These are phyloP conservation scores for Paramyrothecium roridum DNA, from an alignment of 2,329 filamentous ascomycete species.

Conservation along the genomic window DNA sequence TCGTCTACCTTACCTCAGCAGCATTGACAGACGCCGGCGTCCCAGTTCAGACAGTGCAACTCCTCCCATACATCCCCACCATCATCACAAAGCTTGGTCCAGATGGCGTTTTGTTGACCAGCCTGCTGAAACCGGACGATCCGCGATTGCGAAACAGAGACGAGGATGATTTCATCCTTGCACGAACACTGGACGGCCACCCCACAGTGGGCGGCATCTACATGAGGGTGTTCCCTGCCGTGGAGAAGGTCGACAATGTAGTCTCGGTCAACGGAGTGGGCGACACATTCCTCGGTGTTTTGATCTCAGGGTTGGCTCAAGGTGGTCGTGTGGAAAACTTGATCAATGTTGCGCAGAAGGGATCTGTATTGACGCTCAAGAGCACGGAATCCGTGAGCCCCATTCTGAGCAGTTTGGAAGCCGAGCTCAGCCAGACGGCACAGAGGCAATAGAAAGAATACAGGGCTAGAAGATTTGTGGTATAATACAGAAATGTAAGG, in stretches of 20 bases:
- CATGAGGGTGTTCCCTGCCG: slow-evolving; percentile 68
- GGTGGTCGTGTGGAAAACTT: slow-evolving; percentile 56
- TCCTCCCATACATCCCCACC: slow-evolving; percentile 84
- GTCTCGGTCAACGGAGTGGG: slow-evolving; percentile 93
- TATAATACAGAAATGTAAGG: not conserved
- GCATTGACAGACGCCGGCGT: slow-evolving; percentile 75
- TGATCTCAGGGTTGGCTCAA: slow-evolving; percentile 74
- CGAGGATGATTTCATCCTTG: slow-evolving; percentile 68
- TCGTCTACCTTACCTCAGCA: slow-evolving; percentile 64
- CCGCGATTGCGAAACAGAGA: slow-evolving; percentile 60
- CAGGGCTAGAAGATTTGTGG: no score
- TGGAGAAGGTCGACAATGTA: slow-evolving; percentile 65
- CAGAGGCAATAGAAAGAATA: slow-evolving; percentile 1
- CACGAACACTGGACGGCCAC: slow-evolving; percentile 53
- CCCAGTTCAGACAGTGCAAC: slow-evolving; percentile 77
- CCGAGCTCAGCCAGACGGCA: slow-evolving; percentile 26
- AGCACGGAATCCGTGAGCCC: slow-evolving; percentile 71
- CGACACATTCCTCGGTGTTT: slow-evolving; percentile 84
- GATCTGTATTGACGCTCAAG: slow-evolving; percentile 74
- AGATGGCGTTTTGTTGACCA: slow-evolving; percentile 72
- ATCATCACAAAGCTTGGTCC: slow-evolving; percentile 81
- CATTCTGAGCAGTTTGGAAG: slow-evolving; percentile 44
- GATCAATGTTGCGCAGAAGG: slow-evolving; percentile 77
- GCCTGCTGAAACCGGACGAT: slow-evolving; percentile 66
- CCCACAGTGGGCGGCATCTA: slow-evolving; percentile 72